Evolutionary conservation across 345 rosid species (phyloP).

Genomic region (Leavenworthia alabamica): DNA sequence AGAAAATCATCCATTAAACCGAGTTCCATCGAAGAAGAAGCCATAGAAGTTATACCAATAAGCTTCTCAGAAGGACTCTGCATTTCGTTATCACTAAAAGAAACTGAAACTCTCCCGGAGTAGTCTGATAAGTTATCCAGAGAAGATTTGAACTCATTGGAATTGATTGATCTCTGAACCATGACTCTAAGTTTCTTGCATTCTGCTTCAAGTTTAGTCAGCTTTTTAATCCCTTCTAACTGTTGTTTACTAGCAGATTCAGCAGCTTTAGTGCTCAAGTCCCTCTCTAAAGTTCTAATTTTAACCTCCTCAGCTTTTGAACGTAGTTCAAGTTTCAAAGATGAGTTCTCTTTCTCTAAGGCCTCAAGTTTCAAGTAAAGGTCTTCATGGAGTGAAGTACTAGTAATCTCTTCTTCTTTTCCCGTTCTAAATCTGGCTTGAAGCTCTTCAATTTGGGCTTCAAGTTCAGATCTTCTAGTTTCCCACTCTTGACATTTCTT

Average conservation of each 20-base stretch:
- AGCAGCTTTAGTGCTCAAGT: constrained; percentile 80
- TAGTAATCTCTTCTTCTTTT: constrained; percentile 30
- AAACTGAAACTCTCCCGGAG: constrained; percentile 43
- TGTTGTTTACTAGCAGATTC: constrained; percentile 90
- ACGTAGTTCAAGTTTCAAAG: constrained; percentile 46
- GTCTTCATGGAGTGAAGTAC: constrained; percentile 31
- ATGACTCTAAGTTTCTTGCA: constrained; percentile 57
- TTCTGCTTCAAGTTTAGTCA: constrained; percentile 73
- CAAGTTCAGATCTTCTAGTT: constrained; percentile 46
- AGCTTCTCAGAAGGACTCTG: constrained; percentile 41
- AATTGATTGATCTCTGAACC: constrained; percentile 47
- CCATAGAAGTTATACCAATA: constrained; percentile 31
- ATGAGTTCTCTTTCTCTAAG: constrained; percentile 55
- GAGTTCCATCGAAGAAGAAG: constrained; percentile 42
- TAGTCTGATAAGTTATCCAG: constrained; percentile 65
- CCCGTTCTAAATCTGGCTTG: constrained; percentile 37
- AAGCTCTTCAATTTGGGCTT: constrained; percentile 40
- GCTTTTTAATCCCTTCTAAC: constrained; percentile 70
- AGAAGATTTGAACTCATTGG: constrained; percentile 49
- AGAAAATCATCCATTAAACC: constrained; percentile 96
- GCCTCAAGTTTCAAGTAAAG: constrained; percentile 45
- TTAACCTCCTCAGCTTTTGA: constrained; percentile 55
- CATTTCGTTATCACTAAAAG: constrained; percentile 43
- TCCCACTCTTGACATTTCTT: constrained; percentile 61
- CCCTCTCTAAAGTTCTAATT: constrained; percentile 60